Conservation (phyloP, 2,329 filamentous ascomycete genomes). For the Scedosporium aurantiacum region DNA sequence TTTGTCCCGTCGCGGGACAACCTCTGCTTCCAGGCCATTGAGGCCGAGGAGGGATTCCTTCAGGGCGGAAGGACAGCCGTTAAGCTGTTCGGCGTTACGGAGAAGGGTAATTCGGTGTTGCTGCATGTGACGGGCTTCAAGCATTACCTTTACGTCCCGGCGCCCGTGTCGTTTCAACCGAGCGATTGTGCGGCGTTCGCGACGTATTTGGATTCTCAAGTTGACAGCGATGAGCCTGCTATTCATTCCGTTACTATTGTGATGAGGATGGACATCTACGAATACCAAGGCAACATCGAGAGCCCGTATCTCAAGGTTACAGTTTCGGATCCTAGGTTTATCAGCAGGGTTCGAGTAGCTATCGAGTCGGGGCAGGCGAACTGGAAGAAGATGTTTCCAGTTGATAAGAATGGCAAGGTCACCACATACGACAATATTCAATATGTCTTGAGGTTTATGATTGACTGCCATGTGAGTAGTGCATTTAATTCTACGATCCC, state of each 20-base stretch:
- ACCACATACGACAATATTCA: slow-evolving; percentile 94
- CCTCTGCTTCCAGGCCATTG: slow-evolving; percentile 91
- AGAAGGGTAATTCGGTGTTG: slow-evolving; percentile 77
- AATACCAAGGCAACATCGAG: slow-evolving; percentile 86
- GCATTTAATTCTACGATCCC: background rate
- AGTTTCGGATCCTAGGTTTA: slow-evolving; percentile 78
- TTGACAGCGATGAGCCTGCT: slow-evolving; percentile 60
- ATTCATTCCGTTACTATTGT: slow-evolving; percentile 75
- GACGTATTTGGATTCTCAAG: slow-evolving; percentile 65
- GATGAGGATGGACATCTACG: slow-evolving; percentile 82
- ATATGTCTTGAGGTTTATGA: slow-evolving; percentile 94
- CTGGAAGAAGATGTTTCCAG: slow-evolving; percentile 84
- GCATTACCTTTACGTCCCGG: slow-evolving; percentile 90
- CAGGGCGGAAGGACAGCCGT: slow-evolving; percentile 66
- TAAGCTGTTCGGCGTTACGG: slow-evolving; percentile 86
- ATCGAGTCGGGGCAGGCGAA: slow-evolving; percentile 72
- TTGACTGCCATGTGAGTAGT: slow-evolving; percentile 69
- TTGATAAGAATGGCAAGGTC: slow-evolving; percentile 50
- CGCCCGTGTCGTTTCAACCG: slow-evolving; percentile 69
- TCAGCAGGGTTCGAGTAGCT: slow-evolving; percentile 60
- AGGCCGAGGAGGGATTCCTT: slow-evolving; percentile 80
- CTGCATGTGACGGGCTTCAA: slow-evolving; percentile 92
- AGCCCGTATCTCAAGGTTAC: slow-evolving; percentile 90
- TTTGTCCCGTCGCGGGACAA: slow-evolving; percentile 50
- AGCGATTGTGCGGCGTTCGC: slow-evolving; percentile 71